Evolutionary conservation across 2,329 filamentous ascomycete species (phyloP).

Genomic region (Aspergillus pseudonomiae): DNA sequence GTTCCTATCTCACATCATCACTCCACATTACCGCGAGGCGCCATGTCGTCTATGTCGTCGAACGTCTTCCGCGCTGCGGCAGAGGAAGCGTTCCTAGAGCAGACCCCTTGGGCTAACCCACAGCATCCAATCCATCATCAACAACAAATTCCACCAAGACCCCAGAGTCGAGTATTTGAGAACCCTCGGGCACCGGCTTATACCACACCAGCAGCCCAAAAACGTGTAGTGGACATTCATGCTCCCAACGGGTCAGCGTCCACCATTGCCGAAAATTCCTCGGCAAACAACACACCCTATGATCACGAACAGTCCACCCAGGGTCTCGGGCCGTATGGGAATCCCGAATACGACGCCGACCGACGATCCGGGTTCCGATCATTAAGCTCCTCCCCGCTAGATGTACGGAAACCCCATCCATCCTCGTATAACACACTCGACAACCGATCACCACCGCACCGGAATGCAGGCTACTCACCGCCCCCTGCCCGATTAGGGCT

Average conservation of each 20-base stretch:
- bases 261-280: conserved; percentile 50
- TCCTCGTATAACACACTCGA: conserved; percentile 29
- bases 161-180: conserved; percentile 36
- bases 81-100: conserved; percentile 83
- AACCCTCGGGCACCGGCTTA: conserved; percentile 39
- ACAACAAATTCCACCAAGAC: conserved; percentile 43
- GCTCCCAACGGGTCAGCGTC: conserved; percentile 50
- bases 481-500: conserved; percentile 38
- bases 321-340: conserved; percentile 28
- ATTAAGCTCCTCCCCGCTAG: conserved; percentile 42
- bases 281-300: conserved; percentile 48
- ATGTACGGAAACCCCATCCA: conserved; percentile 42
- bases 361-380: conserved; percentile 41
- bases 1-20: conserved; percentile 29
- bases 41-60: conserved; percentile 39
- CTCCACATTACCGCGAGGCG: conserved; percentile 31
- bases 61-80: conserved; percentile 55
- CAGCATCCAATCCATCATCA: conserved; percentile 72
- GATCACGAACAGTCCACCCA: conserved; percentile 40
- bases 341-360: conserved; percentile 39
- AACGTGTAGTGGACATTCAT: conserved; percentile 45
- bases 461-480: conserved; percentile 37
- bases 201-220: conserved; percentile 49
- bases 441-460: conserved; percentile 30
- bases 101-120: conserved; percentile 91